These are phyloP conservation scores for Saccharata proteae DNA, from an alignment of 2,329 filamentous ascomycete genomes.

Conservation along the genomic window DNA sequence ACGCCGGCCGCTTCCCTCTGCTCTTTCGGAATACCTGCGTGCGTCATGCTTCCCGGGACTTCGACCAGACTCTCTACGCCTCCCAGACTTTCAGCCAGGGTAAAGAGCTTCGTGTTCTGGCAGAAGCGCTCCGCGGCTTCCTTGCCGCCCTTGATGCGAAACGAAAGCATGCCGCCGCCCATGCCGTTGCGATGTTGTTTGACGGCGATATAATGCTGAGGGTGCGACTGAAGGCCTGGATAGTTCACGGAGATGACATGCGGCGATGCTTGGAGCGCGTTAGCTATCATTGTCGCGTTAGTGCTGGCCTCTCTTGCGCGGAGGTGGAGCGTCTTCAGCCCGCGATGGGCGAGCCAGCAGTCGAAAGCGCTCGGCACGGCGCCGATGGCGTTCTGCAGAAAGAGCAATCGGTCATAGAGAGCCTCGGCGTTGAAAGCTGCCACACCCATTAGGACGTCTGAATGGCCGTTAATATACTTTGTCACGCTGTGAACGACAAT, in stretches of 20 bases:
- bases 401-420: slow-evolving; percentile 64
- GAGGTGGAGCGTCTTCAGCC: slow-evolving; percentile 91
- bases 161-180: slow-evolving; percentile 95
- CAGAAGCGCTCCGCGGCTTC: slow-evolving; percentile 85
- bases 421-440: slow-evolving; percentile 85
- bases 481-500: slow-evolving; percentile 96
- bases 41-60: slow-evolving; percentile 91
- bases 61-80: slow-evolving; percentile 89
- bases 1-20: slow-evolving; percentile 88
- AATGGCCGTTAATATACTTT: slow-evolving; percentile 98
- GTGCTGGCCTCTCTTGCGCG: slow-evolving; percentile 72
- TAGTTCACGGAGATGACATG: slow-evolving; percentile 90
- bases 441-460: slow-evolving; percentile 93
- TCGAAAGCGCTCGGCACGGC: slow-evolving; percentile 92
- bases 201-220: slow-evolving; percentile 69
- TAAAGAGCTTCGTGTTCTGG: slow-evolving; percentile 79
- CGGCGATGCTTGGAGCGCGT: slow-evolving; percentile 64
- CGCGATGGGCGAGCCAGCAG: slow-evolving; percentile 94
- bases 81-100: slow-evolving; percentile 81
- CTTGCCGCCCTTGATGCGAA: slow-evolving; percentile 81
- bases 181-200: slow-evolving; percentile 91
- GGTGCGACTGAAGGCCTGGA: slow-evolving; percentile 78
- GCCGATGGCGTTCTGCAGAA: slow-evolving; percentile 95
- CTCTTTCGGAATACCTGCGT: slow-evolving; percentile 84
- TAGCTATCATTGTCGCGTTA: slow-evolving; percentile 70